These are phyloP conservation scores for Syzygium grande DNA, from an alignment of 345 rosid genomes.

Conservation along the genomic window DNA sequence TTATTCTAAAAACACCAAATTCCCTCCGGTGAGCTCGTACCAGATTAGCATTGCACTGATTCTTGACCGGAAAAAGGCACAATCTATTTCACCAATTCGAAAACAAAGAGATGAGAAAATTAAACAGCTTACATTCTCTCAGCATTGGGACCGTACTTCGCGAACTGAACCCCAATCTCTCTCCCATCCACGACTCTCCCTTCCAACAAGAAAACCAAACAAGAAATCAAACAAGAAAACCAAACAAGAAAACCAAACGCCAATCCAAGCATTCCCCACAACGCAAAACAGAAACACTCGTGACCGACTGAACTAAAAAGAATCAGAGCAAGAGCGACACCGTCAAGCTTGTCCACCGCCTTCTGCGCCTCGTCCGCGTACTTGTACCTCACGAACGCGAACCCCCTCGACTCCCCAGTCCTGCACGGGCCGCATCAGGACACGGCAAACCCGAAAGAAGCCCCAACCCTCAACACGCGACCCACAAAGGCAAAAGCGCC, in stretches of 20 bases:
- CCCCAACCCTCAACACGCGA: neutral
- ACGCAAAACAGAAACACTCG: neutral
- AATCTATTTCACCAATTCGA: neutral
- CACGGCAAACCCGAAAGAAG: neutral
- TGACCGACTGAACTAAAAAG: neutral
- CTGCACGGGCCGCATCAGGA: constrained; percentile 2
- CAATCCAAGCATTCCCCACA: neutral
- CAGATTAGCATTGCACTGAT: neutral
- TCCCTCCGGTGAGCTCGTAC: neutral
- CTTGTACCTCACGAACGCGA: constrained; percentile 61
- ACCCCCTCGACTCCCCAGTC: constrained; percentile 62
- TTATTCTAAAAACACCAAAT: neutral
- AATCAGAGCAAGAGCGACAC: constrained; percentile 5
- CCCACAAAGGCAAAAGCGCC: neutral
- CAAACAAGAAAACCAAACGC: neutral
- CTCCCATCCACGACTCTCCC: constrained; percentile 95
- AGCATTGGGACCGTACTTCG: constrained; percentile 97
- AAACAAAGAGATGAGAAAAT: neutral
- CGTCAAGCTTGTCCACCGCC: constrained; percentile 69
- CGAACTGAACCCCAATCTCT: constrained; percentile 92
- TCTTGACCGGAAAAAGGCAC: neutral
- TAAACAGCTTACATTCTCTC: constrained; percentile 70
- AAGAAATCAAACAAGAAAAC: neutral
- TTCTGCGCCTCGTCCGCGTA: constrained; percentile 64
- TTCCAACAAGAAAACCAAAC: constrained; percentile 14